Evolutionary conservation across 495 filamentous ascomycete species (phyloP), one percentile per base, ranked within the genome.

Genomic region (Halenospora varia): DNA sequence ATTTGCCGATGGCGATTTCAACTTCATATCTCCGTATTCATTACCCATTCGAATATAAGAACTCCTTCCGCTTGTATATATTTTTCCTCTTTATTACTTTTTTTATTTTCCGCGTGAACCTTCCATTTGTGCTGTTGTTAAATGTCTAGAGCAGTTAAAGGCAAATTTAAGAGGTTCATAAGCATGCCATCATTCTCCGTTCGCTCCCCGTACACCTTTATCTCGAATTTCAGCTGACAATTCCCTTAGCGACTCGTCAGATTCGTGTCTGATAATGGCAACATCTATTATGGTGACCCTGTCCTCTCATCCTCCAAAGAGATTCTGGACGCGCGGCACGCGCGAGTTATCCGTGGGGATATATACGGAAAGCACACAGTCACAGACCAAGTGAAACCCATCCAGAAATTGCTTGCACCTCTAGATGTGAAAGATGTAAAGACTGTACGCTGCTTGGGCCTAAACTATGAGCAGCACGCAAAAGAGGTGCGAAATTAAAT

Each of bases 391-490:
- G 65, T 88, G 10, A 70, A 76, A 66, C 84, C 89, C 55, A 82
- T 93, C 60, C 78, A 80, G 39, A 67, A 82, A 40, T 76, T 94
- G 2, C 78, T 93, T 15, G 71, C 88, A 1, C 90, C 90, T 2
- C 68, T 95, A 25, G 82, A 87, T 1, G 73, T 77, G 13, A 75
- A 82, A 47, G 84, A 92, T 57, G 81, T 90, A 55, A 79, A 77
- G 62, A 89, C 88, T 2, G 86, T 94, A 25, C 82, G 90, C 55
- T 92, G 88, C 61, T 66, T 96, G 25, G 89, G 90, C 15, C 73
- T 94, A 19, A 94, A 95, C 71, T 95, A 95, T 66, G 85, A 82
- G 46, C 74, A 86, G 52, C 90, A 94, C 63, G 90, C 90, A 2
- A 84, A 83, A 63, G 90, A 94, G 76, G 74, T 82, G 59, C 47